phyloP scores from a whole-genome alignment of 306 rosid species.

The Prunus padus region DNA sequence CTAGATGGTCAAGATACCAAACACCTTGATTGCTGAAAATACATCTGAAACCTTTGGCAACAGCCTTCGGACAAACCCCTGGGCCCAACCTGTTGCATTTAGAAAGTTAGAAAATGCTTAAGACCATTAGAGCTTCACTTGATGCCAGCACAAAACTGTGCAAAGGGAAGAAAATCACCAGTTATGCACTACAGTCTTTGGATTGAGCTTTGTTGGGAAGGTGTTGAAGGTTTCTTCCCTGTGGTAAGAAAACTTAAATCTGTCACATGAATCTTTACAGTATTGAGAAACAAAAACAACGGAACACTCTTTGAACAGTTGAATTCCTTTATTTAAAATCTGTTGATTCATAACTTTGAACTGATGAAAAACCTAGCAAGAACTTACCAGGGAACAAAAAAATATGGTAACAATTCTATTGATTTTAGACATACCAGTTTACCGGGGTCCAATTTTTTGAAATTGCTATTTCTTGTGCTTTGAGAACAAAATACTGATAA shows the following conservation, averaged over 20 bases:
- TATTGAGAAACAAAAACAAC: conserved; percentile 6
- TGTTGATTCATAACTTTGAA: background rate
- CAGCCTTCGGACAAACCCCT: conserved; percentile 87
- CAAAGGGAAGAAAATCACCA: conserved; percentile 56
- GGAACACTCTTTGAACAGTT: background rate
- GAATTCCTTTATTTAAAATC: background rate
- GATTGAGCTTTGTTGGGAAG: conserved; percentile 72
- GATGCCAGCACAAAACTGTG: conserved; percentile 16
- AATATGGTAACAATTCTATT: conserved; percentile 6
- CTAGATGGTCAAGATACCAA: conserved; percentile 96
- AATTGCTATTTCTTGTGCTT: conserved; percentile 83
- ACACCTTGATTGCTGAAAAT: conserved; percentile 94
- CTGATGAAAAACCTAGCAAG: background rate
- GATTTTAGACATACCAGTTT: conserved; percentile 64
- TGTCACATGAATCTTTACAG: conserved; percentile 8
- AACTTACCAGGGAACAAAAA: background rate
- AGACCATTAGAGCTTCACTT: conserved; percentile 19
- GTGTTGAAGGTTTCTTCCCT: conserved; percentile 97
- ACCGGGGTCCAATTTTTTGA: conserved; percentile 87
- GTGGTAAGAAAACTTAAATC: conserved; percentile 30
- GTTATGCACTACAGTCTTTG: conserved; percentile 83
- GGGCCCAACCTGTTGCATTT: conserved; percentile 61
- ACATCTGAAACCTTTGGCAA: conserved; percentile 84
- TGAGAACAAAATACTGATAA: conserved; percentile 80
- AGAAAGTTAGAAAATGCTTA: background rate